Conservation (phyloP, 306 rosid species). For the Ochetophila trinervis region DNA sequence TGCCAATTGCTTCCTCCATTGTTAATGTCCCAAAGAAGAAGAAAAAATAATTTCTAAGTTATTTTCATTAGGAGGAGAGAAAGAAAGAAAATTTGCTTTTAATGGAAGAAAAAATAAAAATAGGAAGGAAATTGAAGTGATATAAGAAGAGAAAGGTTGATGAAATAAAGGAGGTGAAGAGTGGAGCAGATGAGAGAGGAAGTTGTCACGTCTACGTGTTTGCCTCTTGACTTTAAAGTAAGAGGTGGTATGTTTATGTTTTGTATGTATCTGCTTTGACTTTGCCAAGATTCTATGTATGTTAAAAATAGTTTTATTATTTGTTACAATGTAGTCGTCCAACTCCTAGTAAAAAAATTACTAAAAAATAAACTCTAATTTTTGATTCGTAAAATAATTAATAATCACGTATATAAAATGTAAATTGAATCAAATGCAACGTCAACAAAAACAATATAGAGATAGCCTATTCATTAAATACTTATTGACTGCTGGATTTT, state of each 20-base stretch:
- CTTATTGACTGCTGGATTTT: too few species aligned
- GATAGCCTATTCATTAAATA: too few species aligned
- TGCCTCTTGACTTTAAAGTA: slow-evolving; percentile 56
- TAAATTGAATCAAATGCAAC: too few species aligned
- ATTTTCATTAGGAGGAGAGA: not conserved
- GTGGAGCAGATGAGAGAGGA: slow-evolving; percentile 61
- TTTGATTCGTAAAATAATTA: too few species aligned
- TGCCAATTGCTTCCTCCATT: slow-evolving; percentile 40
- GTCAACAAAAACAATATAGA: too few species aligned
- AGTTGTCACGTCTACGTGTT: slow-evolving; percentile 46
- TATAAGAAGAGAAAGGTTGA: slow-evolving; percentile 7
- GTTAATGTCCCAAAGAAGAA: slow-evolving; percentile 14
- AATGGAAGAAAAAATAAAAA: not conserved
- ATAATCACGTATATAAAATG: too few species aligned
- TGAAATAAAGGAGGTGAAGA: slow-evolving; percentile 30
- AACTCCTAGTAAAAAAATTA: too few species aligned
- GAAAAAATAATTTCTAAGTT: not conserved
- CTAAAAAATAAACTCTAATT: too few species aligned
- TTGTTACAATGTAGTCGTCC: not conserved
- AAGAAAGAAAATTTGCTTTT: not conserved
- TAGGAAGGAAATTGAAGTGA: not conserved
- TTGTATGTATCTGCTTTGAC: slow-evolving; percentile 66
- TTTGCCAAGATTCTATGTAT: slow-evolving; percentile 16
- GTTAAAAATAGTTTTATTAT: slow-evolving; percentile 9
- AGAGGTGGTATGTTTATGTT: slow-evolving; percentile 26